These are phyloP conservation scores for Gynochthodes officinalis DNA, from an alignment of 257 asterid genomes.

Conservation along the genomic window DNA sequence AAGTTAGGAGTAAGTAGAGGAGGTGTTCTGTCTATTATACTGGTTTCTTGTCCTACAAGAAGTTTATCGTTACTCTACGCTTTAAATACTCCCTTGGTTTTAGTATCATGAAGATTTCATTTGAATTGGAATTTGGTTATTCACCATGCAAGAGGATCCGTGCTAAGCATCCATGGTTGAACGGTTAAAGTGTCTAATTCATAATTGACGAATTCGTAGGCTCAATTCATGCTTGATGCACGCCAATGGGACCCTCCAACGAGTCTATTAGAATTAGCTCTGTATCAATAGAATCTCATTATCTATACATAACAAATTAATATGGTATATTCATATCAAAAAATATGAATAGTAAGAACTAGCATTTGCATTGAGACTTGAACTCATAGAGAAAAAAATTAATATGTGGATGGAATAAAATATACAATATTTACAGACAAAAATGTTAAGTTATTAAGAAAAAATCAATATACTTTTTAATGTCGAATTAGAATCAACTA, in stretches of 20 bases:
- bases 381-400: not conserved
- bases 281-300: no score
- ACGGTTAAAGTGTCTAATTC: not conserved
- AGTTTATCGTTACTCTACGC: no score
- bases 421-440: constrained; percentile 4
- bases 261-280: no score
- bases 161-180: not conserved
- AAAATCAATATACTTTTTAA: not conserved
- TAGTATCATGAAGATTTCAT: no score
- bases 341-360: not conserved
- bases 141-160: not conserved
- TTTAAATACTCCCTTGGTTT: no score
- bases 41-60: no score
- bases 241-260: no score
- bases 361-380: not conserved
- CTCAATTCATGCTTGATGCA: not conserved
- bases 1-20: no score
- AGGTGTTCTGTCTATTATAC: no score
- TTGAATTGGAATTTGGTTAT: no score
- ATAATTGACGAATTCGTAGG: not conserved
- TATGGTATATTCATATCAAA: no score
- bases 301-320: not conserved
- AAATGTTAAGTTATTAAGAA: not conserved
- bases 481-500: no score
- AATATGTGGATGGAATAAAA: not conserved